Conservation (phyloP, 1,284 basidiomycete species). For the Sanguinoderma infundibulare region DNA sequence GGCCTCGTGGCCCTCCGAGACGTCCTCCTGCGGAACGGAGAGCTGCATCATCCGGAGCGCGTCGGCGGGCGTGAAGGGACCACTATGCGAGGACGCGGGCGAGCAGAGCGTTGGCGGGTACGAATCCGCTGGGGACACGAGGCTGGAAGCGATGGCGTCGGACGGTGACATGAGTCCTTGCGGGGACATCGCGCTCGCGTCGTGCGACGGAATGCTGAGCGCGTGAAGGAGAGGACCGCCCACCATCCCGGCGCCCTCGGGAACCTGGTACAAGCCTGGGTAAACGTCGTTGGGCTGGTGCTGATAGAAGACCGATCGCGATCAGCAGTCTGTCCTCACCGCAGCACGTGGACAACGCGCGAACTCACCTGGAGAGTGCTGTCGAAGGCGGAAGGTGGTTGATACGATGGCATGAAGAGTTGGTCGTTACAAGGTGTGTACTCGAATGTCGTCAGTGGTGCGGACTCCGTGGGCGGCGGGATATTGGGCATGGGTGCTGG, state of each 20-base stretch:
- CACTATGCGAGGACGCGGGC: conserved; percentile 27
- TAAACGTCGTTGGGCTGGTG: conserved; percentile 43
- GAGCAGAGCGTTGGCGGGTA: conserved; percentile 30
- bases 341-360: conserved; percentile 10
- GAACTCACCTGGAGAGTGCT: conserved; percentile 30
- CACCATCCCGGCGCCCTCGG: conserved; percentile 24
- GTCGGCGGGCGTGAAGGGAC: conserved; percentile 35
- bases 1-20: conserved; percentile 29
- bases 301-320: not conserved
- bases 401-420: conserved; percentile 39
- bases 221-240: conserved; percentile 39
- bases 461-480: conserved; percentile 41
- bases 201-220: conserved; percentile 41
- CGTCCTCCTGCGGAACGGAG: conserved; percentile 23
- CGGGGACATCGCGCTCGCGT: conserved; percentile 33
- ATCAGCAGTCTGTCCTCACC: conserved; percentile 12
- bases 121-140: conserved; percentile 32
- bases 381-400: conserved; percentile 45
- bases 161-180: conserved; percentile 31
- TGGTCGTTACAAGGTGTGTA: conserved; percentile 36
- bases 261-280: conserved; percentile 47
- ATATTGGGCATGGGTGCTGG: conserved; percentile 47
- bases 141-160: conserved; percentile 42
- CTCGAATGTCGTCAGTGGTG: conserved; percentile 43
- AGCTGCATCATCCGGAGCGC: conserved; percentile 32